Base-by-base conservation (phyloP, 1,284 basidiomycete species). In the Crocinoboletus sp. region DNA sequence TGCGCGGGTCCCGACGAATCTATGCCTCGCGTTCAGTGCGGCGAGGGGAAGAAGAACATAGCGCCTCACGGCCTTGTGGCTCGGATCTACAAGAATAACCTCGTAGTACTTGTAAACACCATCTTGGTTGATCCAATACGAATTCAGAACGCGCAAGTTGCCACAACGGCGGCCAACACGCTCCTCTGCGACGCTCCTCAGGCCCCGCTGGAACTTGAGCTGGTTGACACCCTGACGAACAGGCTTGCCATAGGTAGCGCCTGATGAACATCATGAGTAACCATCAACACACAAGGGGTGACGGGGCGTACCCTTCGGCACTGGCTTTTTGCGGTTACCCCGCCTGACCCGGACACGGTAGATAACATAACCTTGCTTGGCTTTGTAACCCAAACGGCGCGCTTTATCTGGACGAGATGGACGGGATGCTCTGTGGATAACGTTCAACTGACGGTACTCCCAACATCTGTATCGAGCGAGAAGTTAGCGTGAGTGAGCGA, bases 101-200 rank as follows among this genome's bases (percentile, higher is more conserved):
- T 99, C 95, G 75, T 86, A 99, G 79, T 96, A 99, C 71, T 97
- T 97, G 85, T 97, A 97, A 32, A 98, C 91, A 75, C 94, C 94
- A 68, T 98, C 94, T 75, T 97, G 92, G 77, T 98, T 98, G 68
- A 99, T 76, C 95, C 95, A 98, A 84, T 99, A 99, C 48, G 94
- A 98, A 80, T 97, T 94, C 61, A 94, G 70, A 49, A 99, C 94
- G 50, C 95, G 84, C 62, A 99, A 73, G 73, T 98, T 97, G 46
- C 93, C 92, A 68, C 95, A 99, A 62, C 95, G 84, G 65, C 84
- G 85, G 52, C 94, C 96, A 56, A 99, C 94, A 70, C 96, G 91
- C 80, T 99, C 96, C 77, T 99, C 96, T 45, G 96, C 96, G 48
- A 88, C 89, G 60, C 89, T 87, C 68, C 90, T 84, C 64, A 98